Base-by-base conservation (phyloP, 345 rosid genomes). In the Eucalyptus tenuipes region DNA sequence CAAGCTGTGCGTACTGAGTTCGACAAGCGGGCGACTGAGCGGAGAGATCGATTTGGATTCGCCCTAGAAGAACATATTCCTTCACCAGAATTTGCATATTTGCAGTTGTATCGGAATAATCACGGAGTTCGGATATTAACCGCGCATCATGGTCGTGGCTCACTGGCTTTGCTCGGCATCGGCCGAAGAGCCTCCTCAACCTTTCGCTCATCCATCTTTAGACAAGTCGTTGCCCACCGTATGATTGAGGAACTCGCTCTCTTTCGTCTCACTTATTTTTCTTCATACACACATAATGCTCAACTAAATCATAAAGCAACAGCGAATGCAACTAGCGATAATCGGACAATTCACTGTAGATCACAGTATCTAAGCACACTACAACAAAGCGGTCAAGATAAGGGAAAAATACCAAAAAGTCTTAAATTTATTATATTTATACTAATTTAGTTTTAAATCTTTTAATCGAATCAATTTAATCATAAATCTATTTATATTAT, bases 391-490 rank as follows among this genome's bases (percentile, higher is more conserved):
- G 0, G 2, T 52, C 4, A 4, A 18, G 55, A 18, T 18, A 52
- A 52, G 55, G 0, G 0, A 18, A 18, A 18, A 18, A 2, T 18
- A 52, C 0, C 4, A 3, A 52, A 7, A 52, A 52, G 2, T 52
- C 4, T 0, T 52, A 52, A 52, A 52, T 52, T 18, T 52, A 52
- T 52, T 52, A 18, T 1, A 52, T 52, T 50, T 50, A 1, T 50
- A 50, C 0, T 0, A 50, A 50, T 7, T 50, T 1, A 50, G 1
- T 50, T 50, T 17, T 50, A 50, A 50, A 50, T 16, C 0, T 50
- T 50, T 50, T 7, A 50, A 50, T 17, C 17, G 2, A 16, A 50
- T 50, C 2, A 17, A 50, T 50, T 50, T 50, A 17, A 52, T 52
- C 0, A 0, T 7, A 52, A 52, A 52, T n/a, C n/a, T n/a, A n/a